Evolutionary conservation across 2,329 filamentous ascomycete genomes (phyloP).

Genomic region (Aspergillus fumigatus): DNA sequence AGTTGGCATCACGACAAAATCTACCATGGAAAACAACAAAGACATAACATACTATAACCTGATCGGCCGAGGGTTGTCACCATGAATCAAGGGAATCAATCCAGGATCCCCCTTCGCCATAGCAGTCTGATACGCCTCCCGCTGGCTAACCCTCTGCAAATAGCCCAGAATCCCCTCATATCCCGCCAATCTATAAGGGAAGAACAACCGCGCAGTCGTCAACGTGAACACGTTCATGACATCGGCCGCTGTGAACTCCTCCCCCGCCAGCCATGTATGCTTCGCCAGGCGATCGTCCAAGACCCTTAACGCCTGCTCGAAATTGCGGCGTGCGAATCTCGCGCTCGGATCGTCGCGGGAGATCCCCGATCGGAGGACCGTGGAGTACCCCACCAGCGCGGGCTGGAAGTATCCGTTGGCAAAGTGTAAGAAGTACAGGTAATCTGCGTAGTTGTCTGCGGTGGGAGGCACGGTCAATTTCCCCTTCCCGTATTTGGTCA

Average conservation of each 20-base stretch:
- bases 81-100: slow-evolving; percentile 20
- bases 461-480: slow-evolving; percentile 44
- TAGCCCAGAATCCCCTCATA: slow-evolving; percentile 46
- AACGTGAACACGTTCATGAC: slow-evolving; percentile 59
- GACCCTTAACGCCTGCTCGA: slow-evolving; percentile 38
- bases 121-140: slow-evolving; percentile 47
- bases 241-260: slow-evolving; percentile 61
- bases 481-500: slow-evolving; percentile 49
- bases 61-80: no score
- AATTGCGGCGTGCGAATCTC: slow-evolving; percentile 28
- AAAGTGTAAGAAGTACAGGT: slow-evolving; percentile 63
- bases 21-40: no score
- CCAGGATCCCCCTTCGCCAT: slow-evolving; percentile 49
- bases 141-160: slow-evolving; percentile 40
- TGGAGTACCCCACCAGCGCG: slow-evolving; percentile 36
- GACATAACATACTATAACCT: no score
- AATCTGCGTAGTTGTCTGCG: slow-evolving; percentile 53
- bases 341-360: slow-evolving; percentile 25
- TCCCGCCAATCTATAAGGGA: slow-evolving; percentile 37
- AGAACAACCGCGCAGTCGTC: slow-evolving; percentile 57
- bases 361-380: slow-evolving; percentile 19
- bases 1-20: no score
- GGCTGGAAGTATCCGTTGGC: slow-evolving; percentile 46
- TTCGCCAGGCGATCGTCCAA: slow-evolving; percentile 48
- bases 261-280: slow-evolving; percentile 55